Percentiles rank a stretch among this genome's conserved stretches.
Evolutionary conservation across 768 basidiomycete genomes (phyloP).

Genomic region (Coprinopsis sp.): DNA sequence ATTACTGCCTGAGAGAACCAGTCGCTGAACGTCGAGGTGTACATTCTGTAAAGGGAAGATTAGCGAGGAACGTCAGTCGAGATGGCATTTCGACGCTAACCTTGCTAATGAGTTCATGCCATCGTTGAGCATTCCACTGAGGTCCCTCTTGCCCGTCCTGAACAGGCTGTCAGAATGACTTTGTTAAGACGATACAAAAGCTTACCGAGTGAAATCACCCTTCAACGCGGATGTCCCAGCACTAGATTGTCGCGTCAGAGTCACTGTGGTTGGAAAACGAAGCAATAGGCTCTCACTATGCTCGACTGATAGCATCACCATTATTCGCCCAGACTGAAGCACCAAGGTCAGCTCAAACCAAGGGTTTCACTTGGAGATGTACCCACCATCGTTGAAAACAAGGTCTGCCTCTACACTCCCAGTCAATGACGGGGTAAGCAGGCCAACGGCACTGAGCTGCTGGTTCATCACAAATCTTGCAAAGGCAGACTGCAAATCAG

Average conservation of each 20-base stretch:
- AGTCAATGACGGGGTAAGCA: constrained; percentile 49
- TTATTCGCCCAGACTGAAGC: constrained; percentile 92
- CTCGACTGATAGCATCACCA: constrained; percentile 89
- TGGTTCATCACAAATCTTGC: constrained; percentile 76
- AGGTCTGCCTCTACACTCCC: constrained; percentile 61
- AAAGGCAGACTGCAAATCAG: constrained; percentile 72
- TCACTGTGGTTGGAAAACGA: constrained; percentile 1
- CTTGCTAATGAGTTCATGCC: constrained; percentile 92
- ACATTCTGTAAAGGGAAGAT: constrained; percentile 51
- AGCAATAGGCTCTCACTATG: constrained; percentile 55
- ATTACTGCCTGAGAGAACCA: constrained; percentile 98
- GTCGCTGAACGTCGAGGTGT: constrained; percentile 85
- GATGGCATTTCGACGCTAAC: constrained; percentile 22
- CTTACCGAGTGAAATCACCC: constrained; percentile 85
- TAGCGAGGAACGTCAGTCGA: constrained; percentile 1
- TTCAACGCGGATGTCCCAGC: constrained; percentile 96
- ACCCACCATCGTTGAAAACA: constrained; percentile 73
- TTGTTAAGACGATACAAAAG: not conserved
- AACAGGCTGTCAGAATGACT: constrained; percentile 3
- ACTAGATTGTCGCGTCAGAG: constrained; percentile 34
- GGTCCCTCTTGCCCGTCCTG: constrained; percentile 94
- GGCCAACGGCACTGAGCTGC: constrained; percentile 69
- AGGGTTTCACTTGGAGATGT: not conserved
- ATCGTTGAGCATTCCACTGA: constrained; percentile 89
- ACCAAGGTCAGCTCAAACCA: constrained; percentile 2